phyloP scores from a whole-genome alignment of 2,329 filamentous ascomycete species.

The Corinectria fuckeliana region DNA sequence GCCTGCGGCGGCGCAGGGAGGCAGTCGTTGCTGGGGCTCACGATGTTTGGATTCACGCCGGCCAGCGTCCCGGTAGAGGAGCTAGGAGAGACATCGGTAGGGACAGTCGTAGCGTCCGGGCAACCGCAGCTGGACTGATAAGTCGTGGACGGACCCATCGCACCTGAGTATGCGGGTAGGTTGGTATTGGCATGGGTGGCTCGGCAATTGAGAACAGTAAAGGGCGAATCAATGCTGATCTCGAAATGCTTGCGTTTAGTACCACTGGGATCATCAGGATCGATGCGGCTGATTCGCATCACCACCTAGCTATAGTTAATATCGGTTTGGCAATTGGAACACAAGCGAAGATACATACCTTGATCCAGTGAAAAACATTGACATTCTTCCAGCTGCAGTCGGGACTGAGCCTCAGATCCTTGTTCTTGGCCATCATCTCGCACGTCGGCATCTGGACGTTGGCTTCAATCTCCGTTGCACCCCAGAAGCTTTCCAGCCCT shows the following conservation, averaged over 20 bases:
- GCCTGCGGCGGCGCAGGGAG: slow-evolving; percentile 61
- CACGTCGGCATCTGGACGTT: slow-evolving; percentile 92
- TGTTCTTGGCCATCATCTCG: slow-evolving; percentile 80
- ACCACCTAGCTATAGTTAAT: slow-evolving; percentile 68
- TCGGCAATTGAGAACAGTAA: slow-evolving; percentile 90
- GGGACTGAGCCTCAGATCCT: slow-evolving; percentile 72
- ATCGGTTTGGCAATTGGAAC: background rate
- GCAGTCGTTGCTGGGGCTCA: slow-evolving; percentile 37
- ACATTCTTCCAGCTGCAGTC: slow-evolving; percentile 95
- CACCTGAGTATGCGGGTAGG: slow-evolving; percentile 75
- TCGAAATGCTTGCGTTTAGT: slow-evolving; percentile 87
- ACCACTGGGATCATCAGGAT: slow-evolving; percentile 74
- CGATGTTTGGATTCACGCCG: slow-evolving; percentile 49
- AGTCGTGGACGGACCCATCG: slow-evolving; percentile 55
- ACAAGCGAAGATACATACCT: slow-evolving; percentile 60
- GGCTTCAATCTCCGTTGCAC: slow-evolving; percentile 93
- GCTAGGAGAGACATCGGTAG: slow-evolving; percentile 71
- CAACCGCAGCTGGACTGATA: slow-evolving; percentile 60
- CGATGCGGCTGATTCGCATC: slow-evolving; percentile 86
- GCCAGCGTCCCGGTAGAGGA: slow-evolving; percentile 62
- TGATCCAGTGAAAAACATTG: slow-evolving; percentile 95
- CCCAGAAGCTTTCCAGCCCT: slow-evolving; percentile 74
- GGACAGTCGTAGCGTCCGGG: slow-evolving; percentile 56
- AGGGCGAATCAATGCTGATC: slow-evolving; percentile 94
- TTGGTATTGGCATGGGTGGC: slow-evolving; percentile 91